Percentiles rank a stretch among this genome's conserved stretches.
Evolutionary conservation across 441 rosid genomes (phyloP).

Genomic region (Brassica hybrid): DNA sequence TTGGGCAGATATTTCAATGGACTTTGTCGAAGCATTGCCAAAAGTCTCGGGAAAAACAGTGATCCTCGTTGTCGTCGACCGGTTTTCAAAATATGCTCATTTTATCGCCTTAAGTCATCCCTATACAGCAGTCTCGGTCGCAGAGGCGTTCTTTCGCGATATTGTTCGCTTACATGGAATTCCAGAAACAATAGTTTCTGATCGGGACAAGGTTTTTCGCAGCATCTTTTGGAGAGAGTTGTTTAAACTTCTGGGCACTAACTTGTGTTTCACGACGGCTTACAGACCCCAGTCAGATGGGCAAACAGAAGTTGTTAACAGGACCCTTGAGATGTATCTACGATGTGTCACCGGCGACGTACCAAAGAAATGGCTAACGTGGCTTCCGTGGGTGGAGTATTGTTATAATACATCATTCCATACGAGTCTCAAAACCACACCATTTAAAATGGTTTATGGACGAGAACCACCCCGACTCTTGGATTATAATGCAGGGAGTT

Average conservation of each 20-base stretch:
- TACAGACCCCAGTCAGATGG: too few species aligned
- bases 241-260: too few species aligned
- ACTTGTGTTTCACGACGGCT: background rate
- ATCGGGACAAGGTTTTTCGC: too few species aligned
- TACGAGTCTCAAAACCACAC: background rate
- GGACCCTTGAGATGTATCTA: background rate
- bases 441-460: background rate
- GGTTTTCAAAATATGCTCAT: background rate
- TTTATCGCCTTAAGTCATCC: background rate
- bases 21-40: background rate
- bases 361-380: background rate
- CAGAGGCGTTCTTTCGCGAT: background rate
- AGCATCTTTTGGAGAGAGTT: too few species aligned
- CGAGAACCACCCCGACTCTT: background rate
- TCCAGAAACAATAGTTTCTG: background rate
- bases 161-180: background rate
- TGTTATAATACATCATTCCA: background rate
- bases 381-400: background rate
- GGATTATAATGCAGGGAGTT: background rate
- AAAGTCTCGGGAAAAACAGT: background rate
- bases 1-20: background rate
- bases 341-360: background rate
- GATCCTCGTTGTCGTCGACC: background rate
- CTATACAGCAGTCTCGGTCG: background rate
- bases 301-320: background rate